Evolutionary conservation across 1,139 yeast species (phyloP).

Genomic region (Yamadazyma membranifaciens): DNA sequence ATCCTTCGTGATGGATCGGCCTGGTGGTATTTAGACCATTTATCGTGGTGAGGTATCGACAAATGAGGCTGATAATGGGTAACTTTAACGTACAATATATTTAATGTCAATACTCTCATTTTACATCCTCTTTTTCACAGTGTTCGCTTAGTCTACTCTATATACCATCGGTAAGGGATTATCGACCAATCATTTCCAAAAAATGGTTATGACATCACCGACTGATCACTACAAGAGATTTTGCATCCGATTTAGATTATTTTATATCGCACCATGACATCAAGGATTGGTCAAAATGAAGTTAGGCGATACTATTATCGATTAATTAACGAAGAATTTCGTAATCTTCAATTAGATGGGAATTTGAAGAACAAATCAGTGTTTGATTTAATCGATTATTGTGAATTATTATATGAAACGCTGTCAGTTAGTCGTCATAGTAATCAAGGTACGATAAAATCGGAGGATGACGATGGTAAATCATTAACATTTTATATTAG

Average conservation of each 20-base stretch:
- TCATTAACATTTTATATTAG: constrained; percentile 30
- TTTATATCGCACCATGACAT: neutral
- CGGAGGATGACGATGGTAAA: constrained; percentile 18
- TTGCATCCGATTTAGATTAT: too few species aligned
- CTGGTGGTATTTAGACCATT: too few species aligned
- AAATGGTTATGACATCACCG: too few species aligned
- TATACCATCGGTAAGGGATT: too few species aligned
- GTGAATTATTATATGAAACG: constrained; percentile 40
- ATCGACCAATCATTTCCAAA: too few species aligned
- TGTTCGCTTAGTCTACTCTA: too few species aligned
- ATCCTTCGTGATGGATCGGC: constrained; percentile 11
- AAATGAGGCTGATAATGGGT: neutral
- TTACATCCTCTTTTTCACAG: too few species aligned
- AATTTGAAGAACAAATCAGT: constrained; percentile 32
- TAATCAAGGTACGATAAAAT: neutral
- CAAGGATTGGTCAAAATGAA: constrained; percentile 10
- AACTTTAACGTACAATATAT: neutral
- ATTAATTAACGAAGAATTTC: constrained; percentile 36
- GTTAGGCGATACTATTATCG: constrained; percentile 23
- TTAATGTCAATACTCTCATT: neutral
- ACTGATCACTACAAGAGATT: too few species aligned
- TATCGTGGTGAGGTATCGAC: too few species aligned
- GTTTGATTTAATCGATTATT: constrained; percentile 44
- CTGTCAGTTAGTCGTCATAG: constrained; percentile 9
- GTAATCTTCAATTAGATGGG: constrained; percentile 35